A percentile compares a stretch with the other conserved stretches of the same genome.
Evolutionary conservation across 1,284 basidiomycete genomes (phyloP).

Genomic region (Boletus sp.): DNA sequence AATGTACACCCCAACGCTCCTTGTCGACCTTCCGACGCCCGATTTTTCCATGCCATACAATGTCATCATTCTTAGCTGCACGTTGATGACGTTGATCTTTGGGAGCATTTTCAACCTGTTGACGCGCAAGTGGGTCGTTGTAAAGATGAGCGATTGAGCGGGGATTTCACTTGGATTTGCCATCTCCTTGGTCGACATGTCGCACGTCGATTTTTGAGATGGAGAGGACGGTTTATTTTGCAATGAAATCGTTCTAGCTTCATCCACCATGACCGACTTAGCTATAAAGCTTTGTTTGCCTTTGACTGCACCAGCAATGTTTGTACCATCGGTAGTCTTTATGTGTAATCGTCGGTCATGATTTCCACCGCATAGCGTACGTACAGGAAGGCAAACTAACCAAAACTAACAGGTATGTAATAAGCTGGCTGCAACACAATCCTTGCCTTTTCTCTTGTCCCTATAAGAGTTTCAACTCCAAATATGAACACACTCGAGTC

Average conservation of each 20-base stretch:
- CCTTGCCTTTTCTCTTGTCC: no score
- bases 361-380: background rate
- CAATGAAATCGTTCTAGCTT: background rate
- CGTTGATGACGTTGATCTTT: conserved; percentile 89
- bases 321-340: background rate
- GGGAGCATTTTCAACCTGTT: conserved; percentile 88
- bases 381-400: no score
- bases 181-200: no score
- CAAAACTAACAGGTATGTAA: no score
- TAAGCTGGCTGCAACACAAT: no score
- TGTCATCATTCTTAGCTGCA: conserved; percentile 94
- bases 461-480: background rate
- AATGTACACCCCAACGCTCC: conserved; percentile 77
- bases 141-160: conserved; percentile 33
- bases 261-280: background rate
- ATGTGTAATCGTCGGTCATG: background rate
- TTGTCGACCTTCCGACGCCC: conserved; percentile 91
- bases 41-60: conserved; percentile 99
- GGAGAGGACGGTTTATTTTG: no score
- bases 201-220: no score
- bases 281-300: background rate
- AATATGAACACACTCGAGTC: background rate
- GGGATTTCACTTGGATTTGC: background rate
- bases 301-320: background rate
- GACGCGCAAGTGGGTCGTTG: conserved; percentile 74